A percentile compares a stretch with the other conserved stretches of the same genome.
Conservation (phyloP, 495 filamentous ascomycete genomes). For the Xylaria grammica region DNA sequence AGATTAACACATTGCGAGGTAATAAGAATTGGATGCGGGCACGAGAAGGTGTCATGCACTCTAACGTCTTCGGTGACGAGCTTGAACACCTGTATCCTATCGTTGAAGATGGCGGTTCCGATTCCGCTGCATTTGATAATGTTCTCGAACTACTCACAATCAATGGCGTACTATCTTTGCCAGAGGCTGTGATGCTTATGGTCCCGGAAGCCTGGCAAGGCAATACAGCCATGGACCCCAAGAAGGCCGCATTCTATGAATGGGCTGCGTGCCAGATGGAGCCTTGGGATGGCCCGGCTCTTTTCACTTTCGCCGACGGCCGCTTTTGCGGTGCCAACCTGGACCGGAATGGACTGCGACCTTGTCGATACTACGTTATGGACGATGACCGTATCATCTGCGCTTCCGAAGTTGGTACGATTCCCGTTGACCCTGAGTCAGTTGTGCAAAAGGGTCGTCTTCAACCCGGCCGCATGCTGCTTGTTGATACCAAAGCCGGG, state of each 20-base stretch:
- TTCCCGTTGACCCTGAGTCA: constrained; percentile 86
- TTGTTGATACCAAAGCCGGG: constrained; percentile 94
- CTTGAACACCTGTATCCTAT: constrained; percentile 92
- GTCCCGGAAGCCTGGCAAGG: constrained; percentile 99
- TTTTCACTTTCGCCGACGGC: constrained; percentile 98
- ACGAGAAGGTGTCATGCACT: constrained; percentile 93
- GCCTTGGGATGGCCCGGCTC: constrained; percentile 96
- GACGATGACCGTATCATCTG: constrained; percentile 99
- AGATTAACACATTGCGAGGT: constrained; percentile 97
- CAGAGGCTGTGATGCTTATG: constrained; percentile 99
- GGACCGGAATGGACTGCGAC: constrained; percentile 96
- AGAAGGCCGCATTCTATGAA: constrained; percentile 98
- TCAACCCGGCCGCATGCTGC: constrained; percentile 95
- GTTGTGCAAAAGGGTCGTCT: constrained; percentile 94
- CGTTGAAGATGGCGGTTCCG: constrained; percentile 95
- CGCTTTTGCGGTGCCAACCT: constrained; percentile 98
- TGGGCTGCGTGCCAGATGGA: constrained; percentile 99
- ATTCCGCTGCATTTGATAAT: constrained; percentile 98
- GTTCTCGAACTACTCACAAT: constrained; percentile 94
- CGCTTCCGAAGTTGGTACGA: constrained; percentile 96
- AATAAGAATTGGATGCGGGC: constrained; percentile 99
- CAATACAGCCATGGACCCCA: constrained; percentile 87
- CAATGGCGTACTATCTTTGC: constrained; percentile 95
- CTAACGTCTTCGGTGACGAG: constrained; percentile 90
- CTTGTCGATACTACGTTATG: constrained; percentile 97